Percentiles rank a stretch among this genome's conserved stretches.
Evolutionary conservation across 106 monocot genomes (phyloP).

Genomic region (Dactylorhiza incarnata): DNA sequence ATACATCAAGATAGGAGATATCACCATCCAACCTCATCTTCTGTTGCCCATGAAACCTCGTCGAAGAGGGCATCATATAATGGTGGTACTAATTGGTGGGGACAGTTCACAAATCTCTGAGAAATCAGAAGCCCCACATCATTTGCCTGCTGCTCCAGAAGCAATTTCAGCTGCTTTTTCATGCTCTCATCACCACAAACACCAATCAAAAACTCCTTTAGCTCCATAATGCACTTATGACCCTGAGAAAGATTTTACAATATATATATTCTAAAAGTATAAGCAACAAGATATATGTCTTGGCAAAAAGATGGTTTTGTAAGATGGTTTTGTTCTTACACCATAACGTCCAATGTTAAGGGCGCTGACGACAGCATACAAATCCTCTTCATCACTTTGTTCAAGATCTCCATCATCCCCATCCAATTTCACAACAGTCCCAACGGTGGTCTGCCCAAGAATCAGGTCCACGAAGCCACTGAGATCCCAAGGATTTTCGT

Average conservation of each 20-base stretch:
- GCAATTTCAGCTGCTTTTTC: conserved; percentile 33
- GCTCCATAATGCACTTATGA: conserved; percentile 48
- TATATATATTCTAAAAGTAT: not conserved
- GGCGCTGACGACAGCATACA: conserved; percentile 59
- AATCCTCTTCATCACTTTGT: conserved; percentile 36
- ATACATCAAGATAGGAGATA: conserved; percentile 4
- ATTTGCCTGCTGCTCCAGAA: conserved; percentile 34
- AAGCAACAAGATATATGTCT: not conserved
- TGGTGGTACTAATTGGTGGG: conserved; percentile 53
- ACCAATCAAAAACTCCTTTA: conserved; percentile 51
- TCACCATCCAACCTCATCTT: conserved; percentile 72
- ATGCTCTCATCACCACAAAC: conserved; percentile 32
- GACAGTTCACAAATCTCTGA: conserved; percentile 74
- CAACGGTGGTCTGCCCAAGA: conserved; percentile 81
- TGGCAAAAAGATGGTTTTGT: not conserved
- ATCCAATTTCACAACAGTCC: conserved; percentile 70
- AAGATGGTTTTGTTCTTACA: conserved; percentile 26
- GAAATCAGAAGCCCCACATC: conserved; percentile 58
- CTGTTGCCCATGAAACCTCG: conserved; percentile 88
- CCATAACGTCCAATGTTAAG: conserved; percentile 77
- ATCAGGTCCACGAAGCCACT: conserved; percentile 88
- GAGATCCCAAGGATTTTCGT: conserved; percentile 60
- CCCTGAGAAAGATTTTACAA: conserved; percentile 20
- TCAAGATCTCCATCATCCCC: conserved; percentile 20
- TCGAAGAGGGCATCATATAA: conserved; percentile 75